A percentile compares a stretch with the other conserved stretches of the same genome.
These are phyloP conservation scores for Cladosporium cucumerinum DNA, from an alignment of 2,329 filamentous ascomycete species.

Conservation along the genomic window DNA sequence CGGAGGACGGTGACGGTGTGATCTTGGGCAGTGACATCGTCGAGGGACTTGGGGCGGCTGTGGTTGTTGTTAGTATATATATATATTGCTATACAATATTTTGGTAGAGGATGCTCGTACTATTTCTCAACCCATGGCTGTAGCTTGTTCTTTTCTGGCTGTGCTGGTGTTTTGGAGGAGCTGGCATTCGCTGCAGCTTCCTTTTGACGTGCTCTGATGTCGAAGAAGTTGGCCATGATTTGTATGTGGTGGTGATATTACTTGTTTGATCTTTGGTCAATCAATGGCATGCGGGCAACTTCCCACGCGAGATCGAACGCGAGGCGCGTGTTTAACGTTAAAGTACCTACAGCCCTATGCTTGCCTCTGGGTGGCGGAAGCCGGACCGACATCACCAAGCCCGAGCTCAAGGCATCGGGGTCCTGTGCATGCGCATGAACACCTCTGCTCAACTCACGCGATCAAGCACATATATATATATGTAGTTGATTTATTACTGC, in stretches of 20 bases:
- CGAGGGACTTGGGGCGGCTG: slow-evolving; percentile 88
- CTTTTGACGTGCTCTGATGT: slow-evolving; percentile 77
- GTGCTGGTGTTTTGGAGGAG: slow-evolving; percentile 64
- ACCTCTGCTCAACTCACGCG: not conserved
- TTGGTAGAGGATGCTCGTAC: slow-evolving; percentile 47
- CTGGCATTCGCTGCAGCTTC: slow-evolving; percentile 68
- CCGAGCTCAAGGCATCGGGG: not conserved
- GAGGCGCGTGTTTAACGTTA: not conserved
- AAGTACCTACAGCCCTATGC: not conserved
- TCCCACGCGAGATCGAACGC: not conserved
- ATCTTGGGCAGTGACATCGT: slow-evolving; percentile 95
- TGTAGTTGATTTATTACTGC: not conserved
- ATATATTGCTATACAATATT: not conserved
- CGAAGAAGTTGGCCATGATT: slow-evolving; percentile 87
- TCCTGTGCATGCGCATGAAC: not conserved
- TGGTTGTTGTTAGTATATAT: slow-evolving; percentile 12
- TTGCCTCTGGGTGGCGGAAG: not conserved
- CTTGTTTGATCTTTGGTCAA: not conserved
- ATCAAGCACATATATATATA: not conserved
- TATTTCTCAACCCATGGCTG: slow-evolving; percentile 99
- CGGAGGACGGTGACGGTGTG: slow-evolving; percentile 92
- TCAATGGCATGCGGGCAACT: slow-evolving; percentile 1
- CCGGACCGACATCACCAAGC: not conserved
- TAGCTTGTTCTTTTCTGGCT: slow-evolving; percentile 61
- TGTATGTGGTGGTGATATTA: not conserved